phyloP scores from a whole-genome alignment of 192 early-diverging fungal species.

The Diversispora epigaea region DNA sequence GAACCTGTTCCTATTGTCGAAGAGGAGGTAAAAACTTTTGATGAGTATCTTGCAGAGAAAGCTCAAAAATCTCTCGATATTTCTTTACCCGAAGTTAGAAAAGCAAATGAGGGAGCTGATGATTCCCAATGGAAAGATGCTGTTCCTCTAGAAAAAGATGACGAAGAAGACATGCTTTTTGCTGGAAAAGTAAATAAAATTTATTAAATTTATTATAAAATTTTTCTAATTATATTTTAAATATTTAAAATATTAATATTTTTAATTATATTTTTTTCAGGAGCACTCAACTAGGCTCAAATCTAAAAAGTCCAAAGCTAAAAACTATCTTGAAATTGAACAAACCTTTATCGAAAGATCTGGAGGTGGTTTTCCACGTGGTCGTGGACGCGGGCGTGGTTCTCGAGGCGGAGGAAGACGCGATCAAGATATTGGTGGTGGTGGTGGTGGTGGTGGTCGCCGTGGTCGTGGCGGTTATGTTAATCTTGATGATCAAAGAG shows the following conservation, averaged over 20 bases:
- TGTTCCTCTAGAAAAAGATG: slow-evolving; percentile 67
- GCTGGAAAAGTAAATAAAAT: slow-evolving; percentile 58
- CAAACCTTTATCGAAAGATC: slow-evolving; percentile 74
- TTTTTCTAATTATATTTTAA: neutral
- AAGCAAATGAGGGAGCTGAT: slow-evolving; percentile 88
- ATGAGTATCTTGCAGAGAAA: slow-evolving; percentile 81
- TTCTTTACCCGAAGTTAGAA: slow-evolving; percentile 62
- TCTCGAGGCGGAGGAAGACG: slow-evolving; percentile 27
- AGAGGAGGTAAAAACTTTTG: slow-evolving; percentile 79
- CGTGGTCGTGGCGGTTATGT: slow-evolving; percentile 53
- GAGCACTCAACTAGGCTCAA: slow-evolving; percentile 37
- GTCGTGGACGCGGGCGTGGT: slow-evolving; percentile 47
- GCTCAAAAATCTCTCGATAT: slow-evolving; percentile 61
- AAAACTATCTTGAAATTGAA: slow-evolving; percentile 80
- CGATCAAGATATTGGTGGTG: slow-evolving; percentile 38
- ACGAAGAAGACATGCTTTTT: slow-evolving; percentile 73
- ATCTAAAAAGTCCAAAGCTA: slow-evolving; percentile 62
- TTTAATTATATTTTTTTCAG: neutral
- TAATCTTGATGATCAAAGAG: slow-evolving; percentile 67
- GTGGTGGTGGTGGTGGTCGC: slow-evolving; percentile 49
- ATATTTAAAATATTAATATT: neutral
- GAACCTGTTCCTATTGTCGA: slow-evolving; percentile 68
- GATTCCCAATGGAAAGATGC: slow-evolving; percentile 79
- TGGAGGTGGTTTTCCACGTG: slow-evolving; percentile 61
- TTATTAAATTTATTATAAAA: neutral